phyloP scores from a whole-genome alignment of 805 yeast species.

The Kregervanrija fluxuum region DNA sequence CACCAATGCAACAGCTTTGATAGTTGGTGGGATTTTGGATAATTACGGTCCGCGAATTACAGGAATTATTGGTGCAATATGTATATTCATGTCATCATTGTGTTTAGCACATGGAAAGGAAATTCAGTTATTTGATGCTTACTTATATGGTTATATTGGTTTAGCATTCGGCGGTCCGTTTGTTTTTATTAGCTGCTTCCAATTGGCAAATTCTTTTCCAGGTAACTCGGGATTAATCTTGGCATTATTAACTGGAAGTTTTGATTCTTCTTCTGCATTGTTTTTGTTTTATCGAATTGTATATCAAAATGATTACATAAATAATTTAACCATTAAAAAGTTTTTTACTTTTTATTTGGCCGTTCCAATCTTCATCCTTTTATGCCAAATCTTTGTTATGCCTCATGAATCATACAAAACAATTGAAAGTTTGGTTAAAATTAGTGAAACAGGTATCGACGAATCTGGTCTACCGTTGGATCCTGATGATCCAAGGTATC shows the following conservation, averaged over 20 bases:
- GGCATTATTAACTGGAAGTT: conserved; percentile 87
- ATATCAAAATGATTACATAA: conserved; percentile 39
- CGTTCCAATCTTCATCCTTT: conserved; percentile 71
- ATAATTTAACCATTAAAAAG: conserved; percentile 36
- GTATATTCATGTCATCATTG: conserved; percentile 50
- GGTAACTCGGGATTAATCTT: conserved; percentile 70
- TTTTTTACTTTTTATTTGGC: conserved; percentile 64
- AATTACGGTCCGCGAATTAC: conserved; percentile 72
- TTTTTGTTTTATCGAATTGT: conserved; percentile 65
- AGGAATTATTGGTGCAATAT: conserved; percentile 63
- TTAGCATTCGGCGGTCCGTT: conserved; percentile 93
- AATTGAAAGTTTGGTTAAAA: conserved; percentile 56
- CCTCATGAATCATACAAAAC: conserved; percentile 73
- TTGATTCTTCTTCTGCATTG: conserved; percentile 87
- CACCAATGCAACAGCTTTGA: conserved; percentile 75
- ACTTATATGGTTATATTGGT: conserved; percentile 62
- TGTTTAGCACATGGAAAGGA: conserved; percentile 19
- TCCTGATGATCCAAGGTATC: conserved; percentile 33
- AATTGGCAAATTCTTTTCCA: conserved; percentile 82
- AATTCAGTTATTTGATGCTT: conserved; percentile 45
- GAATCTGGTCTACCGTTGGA: conserved; percentile 57
- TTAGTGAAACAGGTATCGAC: conserved; percentile 67
- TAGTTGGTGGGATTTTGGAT: conserved; percentile 79
- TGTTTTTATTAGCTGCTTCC: conserved; percentile 85
- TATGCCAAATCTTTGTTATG: conserved; percentile 74